phyloP scores from a whole-genome alignment of 1,284 basidiomycete species.

The Microbotryum saponariae region DNA sequence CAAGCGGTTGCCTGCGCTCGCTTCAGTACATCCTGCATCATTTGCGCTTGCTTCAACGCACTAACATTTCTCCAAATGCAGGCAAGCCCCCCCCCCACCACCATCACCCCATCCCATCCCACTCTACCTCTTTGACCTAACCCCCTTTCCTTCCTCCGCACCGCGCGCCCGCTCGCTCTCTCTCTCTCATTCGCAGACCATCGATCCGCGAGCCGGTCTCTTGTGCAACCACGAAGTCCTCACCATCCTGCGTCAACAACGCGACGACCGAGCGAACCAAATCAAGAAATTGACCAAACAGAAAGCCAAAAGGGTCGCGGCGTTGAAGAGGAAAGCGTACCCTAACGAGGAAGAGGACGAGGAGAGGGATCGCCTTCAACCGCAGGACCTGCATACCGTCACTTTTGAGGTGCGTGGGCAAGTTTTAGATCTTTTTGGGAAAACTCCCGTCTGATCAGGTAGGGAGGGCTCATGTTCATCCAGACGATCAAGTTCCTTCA shows the following conservation, averaged over 20 bases:
- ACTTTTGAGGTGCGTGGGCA: conserved; percentile 65
- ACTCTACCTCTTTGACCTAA: neutral
- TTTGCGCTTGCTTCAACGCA: neutral
- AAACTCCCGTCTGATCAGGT: too few species aligned
- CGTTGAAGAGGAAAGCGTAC: conserved; percentile 41
- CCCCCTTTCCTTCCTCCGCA: neutral
- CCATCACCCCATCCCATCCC: neutral
- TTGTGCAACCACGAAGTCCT: conserved; percentile 83
- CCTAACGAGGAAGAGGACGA: conserved; percentile 51
- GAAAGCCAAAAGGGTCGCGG: conserved; percentile 45
- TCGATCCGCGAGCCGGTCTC: conserved; percentile 67
- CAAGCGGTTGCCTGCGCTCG: too few species aligned
- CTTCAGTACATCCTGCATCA: too few species aligned
- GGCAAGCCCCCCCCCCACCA: neutral
- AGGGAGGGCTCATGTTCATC: neutral
- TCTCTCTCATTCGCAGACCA: conserved; percentile 49
- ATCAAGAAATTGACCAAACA: conserved; percentile 62
- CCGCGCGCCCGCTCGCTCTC: neutral
- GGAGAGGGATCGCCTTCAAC: conserved; percentile 26
- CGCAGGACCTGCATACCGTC: conserved; percentile 71
- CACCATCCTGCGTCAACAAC: conserved; percentile 57
- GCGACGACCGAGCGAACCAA: conserved; percentile 51
- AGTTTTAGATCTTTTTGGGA: too few species aligned
- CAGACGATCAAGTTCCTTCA: conserved; percentile 77
- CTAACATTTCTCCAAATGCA: neutral